A percentile compares a stretch with the other conserved stretches of the same genome.
Evolutionary conservation across 148 eudicot genomes (phyloP).

Genomic region (Vaccinium corymbosum): DNA sequence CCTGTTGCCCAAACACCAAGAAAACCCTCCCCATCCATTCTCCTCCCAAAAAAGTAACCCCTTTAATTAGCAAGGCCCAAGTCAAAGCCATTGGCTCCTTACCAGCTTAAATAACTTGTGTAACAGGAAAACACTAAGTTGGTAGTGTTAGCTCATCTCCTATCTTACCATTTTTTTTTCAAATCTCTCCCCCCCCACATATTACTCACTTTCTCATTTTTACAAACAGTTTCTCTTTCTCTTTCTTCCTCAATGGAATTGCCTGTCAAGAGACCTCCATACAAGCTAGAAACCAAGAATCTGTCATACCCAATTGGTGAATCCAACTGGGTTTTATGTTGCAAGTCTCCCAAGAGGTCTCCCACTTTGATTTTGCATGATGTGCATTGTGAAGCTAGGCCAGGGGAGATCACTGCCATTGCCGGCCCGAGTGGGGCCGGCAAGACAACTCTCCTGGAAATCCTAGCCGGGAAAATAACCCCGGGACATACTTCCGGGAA

Average conservation of each 20-base stretch:
- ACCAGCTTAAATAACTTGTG: not conserved
- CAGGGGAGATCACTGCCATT: slow-evolving; percentile 82
- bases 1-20: slow-evolving; percentile 20
- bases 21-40: slow-evolving; percentile 1
- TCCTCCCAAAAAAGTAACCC: not conserved
- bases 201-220: not conserved
- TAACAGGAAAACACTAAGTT: slow-evolving; percentile 12
- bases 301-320: slow-evolving; percentile 40
- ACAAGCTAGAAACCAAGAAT: slow-evolving; percentile 48
- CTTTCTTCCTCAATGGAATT: slow-evolving; percentile 45
- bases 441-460: slow-evolving; percentile 76
- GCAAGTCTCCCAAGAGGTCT: slow-evolving; percentile 18
- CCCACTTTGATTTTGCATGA: slow-evolving; percentile 50
- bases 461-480: slow-evolving; percentile 56
- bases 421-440: slow-evolving; percentile 99
- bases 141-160: slow-evolving; percentile 78
- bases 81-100: not conserved
- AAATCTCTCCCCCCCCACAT: slow-evolving; percentile 9
- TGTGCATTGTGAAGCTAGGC: slow-evolving; percentile 68
- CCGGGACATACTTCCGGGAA: slow-evolving; percentile 43
- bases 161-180: slow-evolving; percentile 14
- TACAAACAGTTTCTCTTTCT: not conserved
- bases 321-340: slow-evolving; percentile 22
- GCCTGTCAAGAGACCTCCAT: slow-evolving; percentile 35
- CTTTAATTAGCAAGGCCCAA: slow-evolving; percentile 7